These are phyloP conservation scores for Arctium minus DNA, from an alignment of 129 eudicot species.

Conservation along the genomic window DNA sequence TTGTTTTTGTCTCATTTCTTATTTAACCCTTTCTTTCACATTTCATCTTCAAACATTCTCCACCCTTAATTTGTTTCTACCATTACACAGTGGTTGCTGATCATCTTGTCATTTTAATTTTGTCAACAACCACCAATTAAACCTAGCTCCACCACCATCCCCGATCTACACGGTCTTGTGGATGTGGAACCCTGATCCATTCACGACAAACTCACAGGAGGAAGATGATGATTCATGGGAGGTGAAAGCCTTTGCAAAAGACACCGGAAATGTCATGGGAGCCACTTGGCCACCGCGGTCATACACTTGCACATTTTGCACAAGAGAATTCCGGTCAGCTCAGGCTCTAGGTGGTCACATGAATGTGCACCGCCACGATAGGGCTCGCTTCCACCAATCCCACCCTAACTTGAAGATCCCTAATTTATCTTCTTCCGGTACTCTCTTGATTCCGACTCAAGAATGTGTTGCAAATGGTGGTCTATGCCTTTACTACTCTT, in stretches of 20 bases:
- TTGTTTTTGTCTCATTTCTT: slow-evolving; percentile 11
- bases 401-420: slow-evolving; percentile 9
- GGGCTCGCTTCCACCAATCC: slow-evolving; percentile 17
- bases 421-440: slow-evolving; percentile 9
- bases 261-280: slow-evolving; percentile 10
- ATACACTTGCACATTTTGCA: slow-evolving; percentile 19
- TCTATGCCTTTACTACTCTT: slow-evolving; percentile 28
- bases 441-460: slow-evolving; percentile 20
- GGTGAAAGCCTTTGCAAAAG: slow-evolving; percentile 18
- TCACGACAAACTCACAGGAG: background rate
- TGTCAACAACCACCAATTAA: slow-evolving; percentile 14
- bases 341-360: slow-evolving; percentile 23
- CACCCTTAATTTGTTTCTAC: slow-evolving; percentile 16
- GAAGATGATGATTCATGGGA: slow-evolving; percentile 24
- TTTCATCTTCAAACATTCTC: slow-evolving; percentile 20
- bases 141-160: background rate
- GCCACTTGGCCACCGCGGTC: slow-evolving; percentile 23
- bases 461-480: slow-evolving; percentile 9
- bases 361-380: slow-evolving; percentile 25
- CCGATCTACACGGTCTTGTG: background rate
- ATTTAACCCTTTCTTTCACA: slow-evolving; percentile 3
- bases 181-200: slow-evolving; percentile 17
- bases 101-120: background rate
- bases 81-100: background rate
- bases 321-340: slow-evolving; percentile 20